Conservation (phyloP, 805 yeast species). For the Candida rishiriensis region DNA sequence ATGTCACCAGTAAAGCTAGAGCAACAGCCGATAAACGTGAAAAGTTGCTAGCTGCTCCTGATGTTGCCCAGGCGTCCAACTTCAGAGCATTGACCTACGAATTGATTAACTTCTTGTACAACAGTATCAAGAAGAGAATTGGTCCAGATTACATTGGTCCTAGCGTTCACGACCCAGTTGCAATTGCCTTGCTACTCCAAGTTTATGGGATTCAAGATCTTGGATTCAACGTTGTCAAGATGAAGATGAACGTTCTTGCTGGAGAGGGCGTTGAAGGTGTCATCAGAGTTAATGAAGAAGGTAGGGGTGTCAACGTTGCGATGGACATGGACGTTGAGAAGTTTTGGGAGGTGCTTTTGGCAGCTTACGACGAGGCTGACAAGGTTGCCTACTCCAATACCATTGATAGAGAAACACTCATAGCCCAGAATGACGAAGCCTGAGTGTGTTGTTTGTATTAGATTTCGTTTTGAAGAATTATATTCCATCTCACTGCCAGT, state of each 20-base stretch:
- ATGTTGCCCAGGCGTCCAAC: constrained; percentile 30
- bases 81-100: constrained; percentile 54
- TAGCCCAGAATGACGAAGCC: not conserved
- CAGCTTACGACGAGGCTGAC: constrained; percentile 36
- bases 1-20: constrained; percentile 63
- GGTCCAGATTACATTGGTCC: constrained; percentile 52
- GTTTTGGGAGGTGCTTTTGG: constrained; percentile 44
- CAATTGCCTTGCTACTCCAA: constrained; percentile 56
- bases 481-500: too few relatives aligned
- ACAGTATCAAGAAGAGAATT: constrained; percentile 37
- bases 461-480: too few relatives aligned
- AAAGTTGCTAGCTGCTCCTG: constrained; percentile 34
- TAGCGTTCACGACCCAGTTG: constrained; percentile 78
- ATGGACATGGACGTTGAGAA: constrained; percentile 33
- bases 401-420: constrained; percentile 27
- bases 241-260: constrained; percentile 12
- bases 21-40: constrained; percentile 41
- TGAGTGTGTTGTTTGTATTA: too few relatives aligned
- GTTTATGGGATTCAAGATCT: constrained; percentile 28
- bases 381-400: constrained; percentile 6
- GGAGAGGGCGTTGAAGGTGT: constrained; percentile 30
- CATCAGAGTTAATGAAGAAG: constrained; percentile 11
- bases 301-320: constrained; percentile 37
- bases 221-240: constrained; percentile 16
- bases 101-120: constrained; percentile 47